Percentiles rank a stretch among this genome's conserved stretches.
These are phyloP conservation scores for Nannizzia gypsea DNA, from an alignment of 2,329 filamentous ascomycete genomes.

Conservation along the genomic window DNA sequence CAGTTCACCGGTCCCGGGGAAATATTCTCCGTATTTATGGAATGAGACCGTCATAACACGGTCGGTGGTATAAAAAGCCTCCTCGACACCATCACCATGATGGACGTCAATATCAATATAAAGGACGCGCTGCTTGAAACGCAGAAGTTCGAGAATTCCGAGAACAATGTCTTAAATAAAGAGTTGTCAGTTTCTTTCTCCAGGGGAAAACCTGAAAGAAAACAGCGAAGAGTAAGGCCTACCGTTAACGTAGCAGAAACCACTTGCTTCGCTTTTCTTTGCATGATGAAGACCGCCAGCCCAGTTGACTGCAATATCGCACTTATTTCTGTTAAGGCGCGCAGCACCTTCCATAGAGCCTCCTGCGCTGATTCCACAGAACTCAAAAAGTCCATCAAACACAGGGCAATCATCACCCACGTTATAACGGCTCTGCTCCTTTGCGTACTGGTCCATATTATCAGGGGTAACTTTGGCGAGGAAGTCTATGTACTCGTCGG, in stretches of 20 bases:
- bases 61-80: conserved; percentile 60
- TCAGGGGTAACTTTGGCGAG: conserved; percentile 85
- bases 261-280: conserved; percentile 85
- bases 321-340: conserved; percentile 55
- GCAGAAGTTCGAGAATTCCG: conserved; percentile 52
- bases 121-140: conserved; percentile 52
- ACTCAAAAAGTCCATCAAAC: conserved; percentile 59
- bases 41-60: conserved; percentile 62
- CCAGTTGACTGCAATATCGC: conserved; percentile 67
- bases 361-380: conserved; percentile 58
- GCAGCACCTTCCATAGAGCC: conserved; percentile 60
- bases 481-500: conserved; percentile 62
- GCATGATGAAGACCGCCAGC: conserved; percentile 93
- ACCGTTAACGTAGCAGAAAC: conserved; percentile 96
- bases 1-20: conserved; percentile 57
- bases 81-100: conserved; percentile 57
- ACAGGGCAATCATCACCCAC: conserved; percentile 55
- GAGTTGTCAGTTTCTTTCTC: conserved; percentile 10
- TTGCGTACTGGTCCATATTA: conserved; percentile 89
- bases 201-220: not conserved
- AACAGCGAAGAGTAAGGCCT: conserved; percentile 9
- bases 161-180: conserved; percentile 48
- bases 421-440: conserved; percentile 75
- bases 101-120: conserved; percentile 59
- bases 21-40: conserved; percentile 63